phyloP scores from a whole-genome alignment of 306 rosid species.

The Prunus mume region DNA sequence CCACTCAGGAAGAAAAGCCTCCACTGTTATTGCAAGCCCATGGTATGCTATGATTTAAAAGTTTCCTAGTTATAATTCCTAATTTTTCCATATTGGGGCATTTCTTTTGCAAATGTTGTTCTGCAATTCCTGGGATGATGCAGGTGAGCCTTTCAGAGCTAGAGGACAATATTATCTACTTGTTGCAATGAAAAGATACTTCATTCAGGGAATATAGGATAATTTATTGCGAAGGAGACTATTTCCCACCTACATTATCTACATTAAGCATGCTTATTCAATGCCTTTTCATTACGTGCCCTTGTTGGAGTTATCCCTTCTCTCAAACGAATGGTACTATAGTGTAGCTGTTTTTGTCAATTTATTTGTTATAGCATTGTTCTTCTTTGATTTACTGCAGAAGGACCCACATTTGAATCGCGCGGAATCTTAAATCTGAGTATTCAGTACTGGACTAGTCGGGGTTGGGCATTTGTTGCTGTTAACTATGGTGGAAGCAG shows the following conservation, averaged over 20 bases:
- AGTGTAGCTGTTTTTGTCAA: not conserved
- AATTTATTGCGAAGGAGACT: not conserved
- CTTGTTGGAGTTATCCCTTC: not conserved
- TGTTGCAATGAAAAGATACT: too few species aligned
- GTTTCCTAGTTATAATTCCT: not conserved
- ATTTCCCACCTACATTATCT: not conserved
- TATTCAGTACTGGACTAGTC: slow-evolving; percentile 90
- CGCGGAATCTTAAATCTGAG: slow-evolving; percentile 64
- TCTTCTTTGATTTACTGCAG: slow-evolving; percentile 46
- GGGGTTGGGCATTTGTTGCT: slow-evolving; percentile 88
- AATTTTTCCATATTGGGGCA: not conserved
- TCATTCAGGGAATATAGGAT: not conserved
- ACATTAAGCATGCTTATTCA: not conserved
- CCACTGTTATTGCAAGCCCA: slow-evolving; percentile 81
- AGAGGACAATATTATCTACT: not conserved
- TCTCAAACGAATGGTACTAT: not conserved
- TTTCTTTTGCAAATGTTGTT: not conserved
- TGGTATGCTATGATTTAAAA: slow-evolving; percentile 45
- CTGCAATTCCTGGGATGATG: not conserved
- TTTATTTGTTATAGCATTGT: not conserved
- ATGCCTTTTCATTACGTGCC: not conserved
- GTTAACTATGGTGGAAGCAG: slow-evolving; percentile 99
- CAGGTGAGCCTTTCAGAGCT: not conserved
- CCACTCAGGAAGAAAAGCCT: slow-evolving; percentile 72
- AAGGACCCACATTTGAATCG: slow-evolving; percentile 92